Percentiles rank a stretch among this genome's conserved stretches.
Conservation (phyloP, 1,139 yeast genomes). For the Pneumocystis wakefieldiae region DNA sequence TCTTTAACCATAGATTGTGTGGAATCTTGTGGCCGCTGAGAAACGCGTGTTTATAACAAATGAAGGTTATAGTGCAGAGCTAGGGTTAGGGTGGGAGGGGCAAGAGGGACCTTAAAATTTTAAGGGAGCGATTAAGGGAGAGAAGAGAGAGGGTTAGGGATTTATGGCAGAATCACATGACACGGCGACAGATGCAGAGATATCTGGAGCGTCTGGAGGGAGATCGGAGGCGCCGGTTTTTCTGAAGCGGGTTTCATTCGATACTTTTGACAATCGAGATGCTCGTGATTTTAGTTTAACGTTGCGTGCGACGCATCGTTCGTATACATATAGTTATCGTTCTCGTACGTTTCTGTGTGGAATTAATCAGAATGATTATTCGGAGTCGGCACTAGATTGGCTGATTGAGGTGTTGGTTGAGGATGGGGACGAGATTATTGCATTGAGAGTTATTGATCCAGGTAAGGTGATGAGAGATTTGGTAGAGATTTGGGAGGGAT, state of each 20-base stretch:
- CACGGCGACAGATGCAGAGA: background rate
- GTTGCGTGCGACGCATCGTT: conserved; percentile 41
- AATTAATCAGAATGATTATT: conserved; percentile 41
- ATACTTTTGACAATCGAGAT: conserved; percentile 34
- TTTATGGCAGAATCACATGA: background rate
- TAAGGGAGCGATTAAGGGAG: too few relatives aligned
- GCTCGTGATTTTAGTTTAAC: conserved; percentile 33
- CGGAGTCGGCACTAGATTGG: conserved; percentile 51
- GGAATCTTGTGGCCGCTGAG: too few relatives aligned
- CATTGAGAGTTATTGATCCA: conserved; percentile 28
- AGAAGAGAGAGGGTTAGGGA: too few relatives aligned
- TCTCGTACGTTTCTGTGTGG: conserved; percentile 53
- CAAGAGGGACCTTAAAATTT: too few relatives aligned
- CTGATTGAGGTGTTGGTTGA: conserved; percentile 44
- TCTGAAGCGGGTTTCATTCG: conserved; percentile 36
- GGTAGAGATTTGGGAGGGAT: too few relatives aligned
- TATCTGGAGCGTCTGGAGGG: background rate
- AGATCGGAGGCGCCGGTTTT: background rate
- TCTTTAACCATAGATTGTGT: too few relatives aligned
- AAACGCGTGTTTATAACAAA: too few relatives aligned
- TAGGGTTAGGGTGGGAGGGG: too few relatives aligned
- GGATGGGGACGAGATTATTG: conserved; percentile 15
- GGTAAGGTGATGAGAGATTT: background rate
- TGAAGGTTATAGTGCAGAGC: too few relatives aligned
- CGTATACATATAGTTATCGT: conserved; percentile 39